A percentile compares a stretch with the other conserved stretches of the same genome.
Conservation (phyloP, 768 basidiomycete species). For the Lentinula edodes region DNA sequence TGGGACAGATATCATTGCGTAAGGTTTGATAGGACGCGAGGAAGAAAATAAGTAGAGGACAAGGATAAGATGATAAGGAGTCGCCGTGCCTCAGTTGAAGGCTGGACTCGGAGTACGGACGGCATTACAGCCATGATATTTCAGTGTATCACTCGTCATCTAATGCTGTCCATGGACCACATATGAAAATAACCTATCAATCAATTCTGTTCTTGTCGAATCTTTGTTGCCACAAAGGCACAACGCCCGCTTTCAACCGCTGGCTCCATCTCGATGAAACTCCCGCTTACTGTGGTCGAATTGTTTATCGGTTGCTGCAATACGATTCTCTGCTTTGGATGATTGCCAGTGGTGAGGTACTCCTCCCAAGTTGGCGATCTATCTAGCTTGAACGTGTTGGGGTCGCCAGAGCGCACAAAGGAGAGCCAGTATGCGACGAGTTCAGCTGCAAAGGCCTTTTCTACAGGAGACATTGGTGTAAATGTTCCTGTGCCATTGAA, state of each 20-base stretch:
- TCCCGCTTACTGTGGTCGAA: constrained; percentile 29
- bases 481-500: constrained; percentile 51
- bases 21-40: background rate
- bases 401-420: constrained; percentile 52
- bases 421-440: constrained; percentile 64
- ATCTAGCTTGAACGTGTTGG: constrained; percentile 48
- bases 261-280: constrained; percentile 34
- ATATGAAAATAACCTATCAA: background rate
- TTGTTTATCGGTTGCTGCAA: constrained; percentile 32
- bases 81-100: background rate
- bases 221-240: constrained; percentile 29
- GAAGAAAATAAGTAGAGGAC: no score
- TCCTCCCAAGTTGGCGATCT: constrained; percentile 46
- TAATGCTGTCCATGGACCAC: background rate
- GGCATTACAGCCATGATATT: background rate
- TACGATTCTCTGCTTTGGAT: constrained; percentile 32
- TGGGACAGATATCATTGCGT: background rate
- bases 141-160: background rate
- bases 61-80: background rate
- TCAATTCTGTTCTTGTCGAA: constrained; percentile 29
- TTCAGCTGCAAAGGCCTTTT: constrained; percentile 50
- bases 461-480: constrained; percentile 35
- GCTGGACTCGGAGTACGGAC: background rate
- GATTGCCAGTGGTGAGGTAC: constrained; percentile 20
- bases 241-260: constrained; percentile 31